Evolutionary conservation across 129 eudicot genomes (phyloP), one percentile per base, ranked within the genome.

Genomic region (Arctium lappa): DNA sequence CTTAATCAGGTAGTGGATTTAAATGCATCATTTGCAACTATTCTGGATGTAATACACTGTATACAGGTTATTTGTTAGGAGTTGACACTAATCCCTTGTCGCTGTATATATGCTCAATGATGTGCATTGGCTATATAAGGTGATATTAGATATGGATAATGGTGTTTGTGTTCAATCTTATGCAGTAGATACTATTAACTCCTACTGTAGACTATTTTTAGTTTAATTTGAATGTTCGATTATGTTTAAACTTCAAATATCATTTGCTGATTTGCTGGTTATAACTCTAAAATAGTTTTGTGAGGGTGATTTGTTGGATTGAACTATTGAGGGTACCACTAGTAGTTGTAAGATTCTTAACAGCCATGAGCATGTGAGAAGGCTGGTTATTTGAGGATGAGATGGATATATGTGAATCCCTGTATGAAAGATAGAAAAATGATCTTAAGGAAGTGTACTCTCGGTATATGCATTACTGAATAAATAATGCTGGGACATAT

Each of bases 301-400:
- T 50, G n/a, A 50, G 40, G 69, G 65, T 66, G 82, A 15, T 15
- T 56, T 60, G 31, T 65, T 56, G 48, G 3, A 4, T 34, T 33
- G 50, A 6, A 65, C 80, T 33, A 33, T 8, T 31, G 80, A 32
- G 69, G 80, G 71, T 76, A 18, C 16, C 44, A 56, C 71, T 53
- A 31, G 44, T 50, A 12, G 29, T 53, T 53, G 70, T 30, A 16
- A 76, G 70, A 76, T n/a, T 76, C 46, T 76, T 76, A n/a, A 76
- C 40, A 48, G 31, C 37, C 46, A 32, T 53, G 70, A 50, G 34
- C 46, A 4, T 77, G n/a, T 6, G 18, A 3, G 6, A 60, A 33
- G 62, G 71, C 16, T 76, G 68, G 53, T 76, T 50, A 77, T 30
- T 37, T 9, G 27, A 33, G 18, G 9, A 53, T 77, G 80, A 62